A percentile compares a stretch with the other conserved stretches of the same genome.
phyloP scores from a whole-genome alignment of 2,329 filamentous ascomycete species.

The Tolypocladium guangdongense region DNA sequence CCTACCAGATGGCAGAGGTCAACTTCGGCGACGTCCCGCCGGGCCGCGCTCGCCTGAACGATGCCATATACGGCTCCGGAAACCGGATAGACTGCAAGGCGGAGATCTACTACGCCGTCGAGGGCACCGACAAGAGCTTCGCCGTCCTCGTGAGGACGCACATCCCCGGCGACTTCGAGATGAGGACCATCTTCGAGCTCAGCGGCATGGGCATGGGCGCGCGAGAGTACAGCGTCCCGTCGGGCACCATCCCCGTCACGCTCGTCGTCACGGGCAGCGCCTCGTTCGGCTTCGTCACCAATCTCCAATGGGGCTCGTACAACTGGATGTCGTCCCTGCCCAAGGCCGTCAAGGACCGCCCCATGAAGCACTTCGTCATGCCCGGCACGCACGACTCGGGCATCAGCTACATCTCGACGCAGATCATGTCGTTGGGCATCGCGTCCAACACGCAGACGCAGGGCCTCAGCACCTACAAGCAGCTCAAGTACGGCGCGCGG shows the following conservation, averaged over 20 bases:
- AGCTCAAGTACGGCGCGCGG: constrained; percentile 32
- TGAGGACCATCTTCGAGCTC: constrained; percentile 16
- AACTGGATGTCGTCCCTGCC: constrained; percentile 22
- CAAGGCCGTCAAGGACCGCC: constrained; percentile 22
- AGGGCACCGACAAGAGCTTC: constrained; percentile 18
- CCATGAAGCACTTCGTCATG: constrained; percentile 33
- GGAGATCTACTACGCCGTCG: constrained; percentile 19
- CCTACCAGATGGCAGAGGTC: constrained; percentile 19
- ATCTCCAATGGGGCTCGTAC: constrained; percentile 13
- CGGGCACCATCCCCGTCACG: constrained; percentile 16
- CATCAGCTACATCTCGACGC: constrained; percentile 29
- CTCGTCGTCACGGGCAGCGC: constrained; percentile 25
- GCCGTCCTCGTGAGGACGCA: constrained; percentile 17
- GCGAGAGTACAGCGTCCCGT: constrained; percentile 20
- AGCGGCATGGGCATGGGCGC: constrained; percentile 20
- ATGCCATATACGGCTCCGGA: constrained; percentile 11
- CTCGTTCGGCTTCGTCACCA: constrained; percentile 22
- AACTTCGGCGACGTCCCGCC: constrained; percentile 21
- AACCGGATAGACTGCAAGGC: constrained; percentile 15
- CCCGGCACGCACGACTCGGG: constrained; percentile 37
- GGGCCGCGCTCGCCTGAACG: constrained; percentile 19
- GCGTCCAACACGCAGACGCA: constrained; percentile 33
- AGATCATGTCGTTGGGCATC: constrained; percentile 22
- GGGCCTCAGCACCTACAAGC: constrained; percentile 30
- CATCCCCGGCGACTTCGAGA: constrained; percentile 13